phyloP scores from a whole-genome alignment of 225 moss, liverwort and hornwort genomes.

The Pseudisothecium myosuroides region DNA sequence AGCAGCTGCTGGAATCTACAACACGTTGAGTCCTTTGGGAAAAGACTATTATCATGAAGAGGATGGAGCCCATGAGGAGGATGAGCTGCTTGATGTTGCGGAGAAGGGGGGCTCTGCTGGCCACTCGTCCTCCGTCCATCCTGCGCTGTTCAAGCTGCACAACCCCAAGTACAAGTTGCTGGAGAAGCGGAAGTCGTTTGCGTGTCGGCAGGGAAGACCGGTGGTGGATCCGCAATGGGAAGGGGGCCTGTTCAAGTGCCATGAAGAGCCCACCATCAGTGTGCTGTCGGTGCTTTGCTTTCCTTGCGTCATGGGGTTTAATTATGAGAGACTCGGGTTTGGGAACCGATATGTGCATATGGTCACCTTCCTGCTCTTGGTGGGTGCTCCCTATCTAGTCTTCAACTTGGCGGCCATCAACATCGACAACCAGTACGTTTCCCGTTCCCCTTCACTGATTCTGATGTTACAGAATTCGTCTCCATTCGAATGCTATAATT shows the following conservation, averaged over 20 bases:
- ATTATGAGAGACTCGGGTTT: constrained; percentile 89
- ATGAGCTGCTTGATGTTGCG: background rate
- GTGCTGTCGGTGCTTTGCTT: constrained; percentile 53
- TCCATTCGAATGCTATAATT: no score
- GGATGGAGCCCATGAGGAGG: background rate
- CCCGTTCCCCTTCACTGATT: background rate
- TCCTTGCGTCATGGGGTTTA: constrained; percentile 87
- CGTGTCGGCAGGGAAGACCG: constrained; percentile 39
- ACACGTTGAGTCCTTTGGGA: constrained; percentile 62
- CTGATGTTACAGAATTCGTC: background rate
- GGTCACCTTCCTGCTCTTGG: constrained; percentile 63
- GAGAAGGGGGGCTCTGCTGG: constrained; percentile 5
- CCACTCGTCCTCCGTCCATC: constrained; percentile 11
- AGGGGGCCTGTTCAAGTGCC: constrained; percentile 58
- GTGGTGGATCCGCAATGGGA: constrained; percentile 68
- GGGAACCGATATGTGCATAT: constrained; percentile 86
- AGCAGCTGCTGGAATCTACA: constrained; percentile 77
- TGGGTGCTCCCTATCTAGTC: constrained; percentile 77
- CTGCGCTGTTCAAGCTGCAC: constrained; percentile 29
- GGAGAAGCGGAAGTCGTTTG: constrained; percentile 74
- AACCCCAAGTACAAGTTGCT: constrained; percentile 43
- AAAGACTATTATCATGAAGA: constrained; percentile 43
- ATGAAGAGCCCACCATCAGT: constrained; percentile 49
- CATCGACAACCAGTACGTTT: constrained; percentile 30
- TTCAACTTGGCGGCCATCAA: constrained; percentile 79